Conservation (phyloP, 139 green algal genomes). For the Picochlorum sp. region DNA sequence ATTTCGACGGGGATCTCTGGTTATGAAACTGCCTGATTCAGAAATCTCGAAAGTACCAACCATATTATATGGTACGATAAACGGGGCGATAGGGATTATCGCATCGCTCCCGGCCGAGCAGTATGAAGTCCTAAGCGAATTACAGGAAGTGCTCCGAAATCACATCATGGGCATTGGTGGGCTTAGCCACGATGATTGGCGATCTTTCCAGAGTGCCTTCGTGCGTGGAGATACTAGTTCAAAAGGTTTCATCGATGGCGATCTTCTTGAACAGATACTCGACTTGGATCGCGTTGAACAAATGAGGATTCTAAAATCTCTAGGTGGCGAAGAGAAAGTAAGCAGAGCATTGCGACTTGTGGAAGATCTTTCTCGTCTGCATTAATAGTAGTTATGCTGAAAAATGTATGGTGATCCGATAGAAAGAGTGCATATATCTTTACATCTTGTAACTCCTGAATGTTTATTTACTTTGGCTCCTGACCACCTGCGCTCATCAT, state of each 20-base stretch:
- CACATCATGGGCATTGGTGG: constrained; percentile 82
- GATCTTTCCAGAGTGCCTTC: constrained; percentile 74
- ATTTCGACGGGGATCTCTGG: constrained; percentile 78
- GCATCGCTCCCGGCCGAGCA: constrained; percentile 59
- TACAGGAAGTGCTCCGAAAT: constrained; percentile 65
- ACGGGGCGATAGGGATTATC: constrained; percentile 84
- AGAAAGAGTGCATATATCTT: neutral
- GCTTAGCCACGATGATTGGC: constrained; percentile 72
- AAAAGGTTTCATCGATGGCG: constrained; percentile 84
- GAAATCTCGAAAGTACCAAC: constrained; percentile 60
- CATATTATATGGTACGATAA: constrained; percentile 80
- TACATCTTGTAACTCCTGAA: too few species aligned
- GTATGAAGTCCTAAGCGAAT: constrained; percentile 54
- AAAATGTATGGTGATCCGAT: neutral
- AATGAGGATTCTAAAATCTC: constrained; percentile 10
- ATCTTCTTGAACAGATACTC: constrained; percentile 89
- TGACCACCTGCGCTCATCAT: neutral
- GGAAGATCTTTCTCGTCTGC: constrained; percentile 65
- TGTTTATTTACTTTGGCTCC: neutral
- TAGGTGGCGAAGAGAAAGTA: constrained; percentile 5
- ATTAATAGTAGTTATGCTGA: constrained; percentile 28
- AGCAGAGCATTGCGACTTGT: constrained; percentile 39
- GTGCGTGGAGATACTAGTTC: neutral
- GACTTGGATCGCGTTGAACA: constrained; percentile 52
- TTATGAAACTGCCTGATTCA: constrained; percentile 90